These are phyloP conservation scores for Thraustochytrium striatum DNA, from an alignment of 352 stramenopile species.

Conservation along the genomic window DNA sequence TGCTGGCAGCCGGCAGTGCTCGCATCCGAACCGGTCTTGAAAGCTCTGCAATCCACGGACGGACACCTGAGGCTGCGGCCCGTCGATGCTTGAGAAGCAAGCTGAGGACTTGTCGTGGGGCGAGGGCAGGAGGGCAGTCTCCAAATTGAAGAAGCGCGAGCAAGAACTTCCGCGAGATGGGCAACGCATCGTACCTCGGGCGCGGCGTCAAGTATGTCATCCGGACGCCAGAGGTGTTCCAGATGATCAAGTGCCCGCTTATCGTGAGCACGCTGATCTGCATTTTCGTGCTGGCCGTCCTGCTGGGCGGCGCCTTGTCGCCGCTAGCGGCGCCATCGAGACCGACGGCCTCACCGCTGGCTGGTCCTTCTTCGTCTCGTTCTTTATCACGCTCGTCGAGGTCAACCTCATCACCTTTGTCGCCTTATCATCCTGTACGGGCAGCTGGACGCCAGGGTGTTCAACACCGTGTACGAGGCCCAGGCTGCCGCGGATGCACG, in stretches of 20 bases:
- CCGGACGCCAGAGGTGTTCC: conserved; percentile 2
- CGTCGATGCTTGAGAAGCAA: no score
- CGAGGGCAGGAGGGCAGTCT: no score
- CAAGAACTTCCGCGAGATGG: no score
- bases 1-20: no score
- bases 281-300: conserved; percentile 1
- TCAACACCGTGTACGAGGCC: conserved; percentile 43
- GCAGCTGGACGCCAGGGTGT: not conserved
- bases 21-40: no score
- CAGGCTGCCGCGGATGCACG: not conserved
- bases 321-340: conserved; percentile 14
- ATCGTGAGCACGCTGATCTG: no score
- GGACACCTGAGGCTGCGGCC: no score
- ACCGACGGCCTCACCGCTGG: not conserved
- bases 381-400: conserved; percentile 15
- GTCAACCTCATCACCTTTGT: not conserved
- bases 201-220: not conserved
- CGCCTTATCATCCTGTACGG: not conserved
- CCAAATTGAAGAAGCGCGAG: no score
- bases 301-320: conserved; percentile 4
- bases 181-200: conserved; percentile 12
- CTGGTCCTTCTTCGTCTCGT: conserved; percentile 13
- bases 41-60: no score
- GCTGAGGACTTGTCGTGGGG: no score
- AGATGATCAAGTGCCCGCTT: conserved; percentile 37